Base-by-base conservation (phyloP, 768 basidiomycete species). In the Russula brevipes region DNA sequence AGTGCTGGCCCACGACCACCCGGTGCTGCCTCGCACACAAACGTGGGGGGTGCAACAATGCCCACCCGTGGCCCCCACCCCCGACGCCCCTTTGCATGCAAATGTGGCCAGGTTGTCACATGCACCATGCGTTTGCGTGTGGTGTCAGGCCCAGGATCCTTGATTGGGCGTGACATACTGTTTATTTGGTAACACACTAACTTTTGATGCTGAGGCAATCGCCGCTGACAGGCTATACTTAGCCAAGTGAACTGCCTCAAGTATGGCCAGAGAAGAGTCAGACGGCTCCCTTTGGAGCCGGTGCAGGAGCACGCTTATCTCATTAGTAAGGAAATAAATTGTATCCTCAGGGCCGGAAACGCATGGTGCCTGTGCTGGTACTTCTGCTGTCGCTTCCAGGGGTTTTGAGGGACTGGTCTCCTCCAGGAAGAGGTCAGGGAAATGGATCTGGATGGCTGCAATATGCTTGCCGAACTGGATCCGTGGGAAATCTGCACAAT, bases 401-500 rank as follows among this genome's bases (percentile, higher is more conserved):
- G n/a, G n/a, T n/a, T n/a, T n/a, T n/a, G n/a, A n/a, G n/a, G n/a
- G n/a, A n/a, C n/a, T 3, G 42, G 33, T 52, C 16, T 35, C 36
- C 17, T 57, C 19, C 3, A 33, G 55, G 42, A 11, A 17, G 2
- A 39, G 31, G 3, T 57, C 46, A 10, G 57, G 57, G 36, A 57
- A 57, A 24, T 57, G 46, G 19, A 49, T 8, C 16, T 49, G 9
- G 1, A 49, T 19, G 1, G 57, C 36, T 0, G 46, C 57, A 14
- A 57, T 49, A 24, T 57, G 46, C 46, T 49, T 57, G 57, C 57
- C 47, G 16, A 39, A 57, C 7, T 9, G 35, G 24, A 49, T 57
- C 35, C 57, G 24, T 2, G 46, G 57, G 36, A 49, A 57, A 4
- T 57, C 46, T 1, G 4, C 0, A 5, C 57, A 57, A 14, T 33